Evolutionary conservation across 179 eudicot genomes (phyloP).

Genomic region (Drosera spatulata): DNA sequence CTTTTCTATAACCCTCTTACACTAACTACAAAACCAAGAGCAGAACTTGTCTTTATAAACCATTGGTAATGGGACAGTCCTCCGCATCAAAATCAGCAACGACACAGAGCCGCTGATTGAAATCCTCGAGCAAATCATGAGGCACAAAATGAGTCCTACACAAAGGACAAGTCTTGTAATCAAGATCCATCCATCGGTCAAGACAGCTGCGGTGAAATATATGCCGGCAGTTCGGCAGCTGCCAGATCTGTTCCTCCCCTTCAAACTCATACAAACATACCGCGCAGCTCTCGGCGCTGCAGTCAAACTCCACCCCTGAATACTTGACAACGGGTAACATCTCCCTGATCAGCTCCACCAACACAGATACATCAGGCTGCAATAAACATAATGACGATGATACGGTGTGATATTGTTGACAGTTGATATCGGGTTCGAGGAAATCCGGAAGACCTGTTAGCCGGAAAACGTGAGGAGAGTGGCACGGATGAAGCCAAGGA

Average conservation of each 20-base stretch:
- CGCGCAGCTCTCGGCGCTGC: slow-evolving; percentile 16
- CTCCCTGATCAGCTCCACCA: slow-evolving; percentile 62
- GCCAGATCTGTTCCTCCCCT: too few species aligned
- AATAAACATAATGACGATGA: too few species aligned
- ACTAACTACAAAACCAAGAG: too few species aligned
- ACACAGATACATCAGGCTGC: slow-evolving; percentile 13
- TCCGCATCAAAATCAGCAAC: slow-evolving; percentile 55
- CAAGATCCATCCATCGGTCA: slow-evolving; percentile 5
- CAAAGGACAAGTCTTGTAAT: too few species aligned
- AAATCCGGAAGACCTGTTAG: too few species aligned
- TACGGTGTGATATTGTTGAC: too few species aligned
- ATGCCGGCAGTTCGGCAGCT: slow-evolving; percentile 57
- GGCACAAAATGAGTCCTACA: slow-evolving; percentile 39
- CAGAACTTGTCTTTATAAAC: slow-evolving; percentile 1
- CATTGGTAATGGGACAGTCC: slow-evolving; percentile 20
- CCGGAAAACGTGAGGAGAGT: too few species aligned
- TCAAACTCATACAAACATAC: too few species aligned
- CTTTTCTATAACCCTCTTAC: too few species aligned
- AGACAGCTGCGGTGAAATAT: slow-evolving; percentile 73
- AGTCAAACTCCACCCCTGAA: slow-evolving; percentile 19
- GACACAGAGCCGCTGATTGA: slow-evolving; percentile 63
- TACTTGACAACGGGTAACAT: slow-evolving; percentile 54
- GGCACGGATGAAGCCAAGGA: too few species aligned
- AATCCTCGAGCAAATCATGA: slow-evolving; percentile 48
- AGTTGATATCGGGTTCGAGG: too few species aligned